Percentiles rank a stretch among this genome's conserved stretches.
These are phyloP conservation scores for Asterochloris erici DNA, from an alignment of 139 green algal genomes.

Conservation along the genomic window DNA sequence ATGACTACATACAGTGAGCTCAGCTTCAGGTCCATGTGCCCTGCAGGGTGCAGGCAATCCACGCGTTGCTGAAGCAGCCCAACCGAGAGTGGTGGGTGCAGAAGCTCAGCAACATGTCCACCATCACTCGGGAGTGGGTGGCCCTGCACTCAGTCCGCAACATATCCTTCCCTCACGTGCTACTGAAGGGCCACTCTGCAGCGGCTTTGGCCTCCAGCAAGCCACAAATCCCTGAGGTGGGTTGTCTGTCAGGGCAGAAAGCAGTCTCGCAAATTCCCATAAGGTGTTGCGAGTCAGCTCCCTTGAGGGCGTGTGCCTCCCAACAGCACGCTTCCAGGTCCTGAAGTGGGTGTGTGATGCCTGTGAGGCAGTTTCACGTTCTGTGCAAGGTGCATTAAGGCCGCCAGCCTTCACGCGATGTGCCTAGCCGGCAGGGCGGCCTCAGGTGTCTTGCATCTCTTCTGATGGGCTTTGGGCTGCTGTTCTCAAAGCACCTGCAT, in stretches of 20 bases:
- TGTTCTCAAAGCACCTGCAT: background rate
- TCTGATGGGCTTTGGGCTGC: no score
- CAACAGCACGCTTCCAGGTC: no score
- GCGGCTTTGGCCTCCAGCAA: background rate
- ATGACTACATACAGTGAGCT: background rate
- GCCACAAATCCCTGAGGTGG: constrained; percentile 7
- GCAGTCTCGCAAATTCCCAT: no score
- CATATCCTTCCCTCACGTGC: constrained; percentile 68
- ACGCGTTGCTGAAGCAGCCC: constrained; percentile 19
- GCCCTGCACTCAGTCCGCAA: constrained; percentile 73
- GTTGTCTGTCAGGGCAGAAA: no score
- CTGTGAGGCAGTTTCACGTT: no score
- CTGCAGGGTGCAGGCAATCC: constrained; percentile 52
- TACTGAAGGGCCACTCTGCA: constrained; percentile 37
- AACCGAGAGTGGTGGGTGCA: constrained; percentile 68
- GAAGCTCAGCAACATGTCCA: constrained; percentile 79
- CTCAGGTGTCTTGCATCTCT: no score
- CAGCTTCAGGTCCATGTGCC: background rate
- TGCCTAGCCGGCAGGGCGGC: no score
- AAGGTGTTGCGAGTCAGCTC: no score
- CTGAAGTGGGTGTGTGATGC: no score
- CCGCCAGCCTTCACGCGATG: no score
- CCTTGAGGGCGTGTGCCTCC: no score
- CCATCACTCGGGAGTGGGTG: constrained; percentile 85
- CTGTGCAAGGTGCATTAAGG: no score